A percentile compares a stretch with the other conserved stretches of the same genome.
These are phyloP conservation scores for Barnettozyma sp. DNA, from an alignment of 805 yeast species.

Conservation along the genomic window DNA sequence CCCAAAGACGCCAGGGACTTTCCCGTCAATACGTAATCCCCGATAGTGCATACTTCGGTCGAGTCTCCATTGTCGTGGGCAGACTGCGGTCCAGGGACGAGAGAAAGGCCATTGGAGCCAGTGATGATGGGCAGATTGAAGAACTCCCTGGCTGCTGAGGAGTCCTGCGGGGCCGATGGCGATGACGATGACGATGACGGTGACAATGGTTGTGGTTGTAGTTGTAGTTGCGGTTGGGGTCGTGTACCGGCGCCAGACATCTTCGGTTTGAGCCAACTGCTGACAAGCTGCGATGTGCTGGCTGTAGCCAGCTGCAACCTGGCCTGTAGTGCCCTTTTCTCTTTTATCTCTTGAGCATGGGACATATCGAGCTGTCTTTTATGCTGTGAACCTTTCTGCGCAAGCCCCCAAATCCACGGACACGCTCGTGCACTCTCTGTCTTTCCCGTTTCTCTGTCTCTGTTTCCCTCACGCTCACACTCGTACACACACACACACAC, in stretches of 20 bases:
- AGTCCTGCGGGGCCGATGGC: slow-evolving; percentile 7
- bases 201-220: background rate
- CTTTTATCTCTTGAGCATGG: slow-evolving; percentile 21
- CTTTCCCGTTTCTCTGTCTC: no score
- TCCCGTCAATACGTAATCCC: slow-evolving; percentile 23
- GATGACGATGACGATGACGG: no score
- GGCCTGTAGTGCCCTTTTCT: slow-evolving; percentile 22
- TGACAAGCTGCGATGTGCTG: slow-evolving; percentile 15
- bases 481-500: no score
- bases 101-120: slow-evolving; percentile 19
- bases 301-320: slow-evolving; percentile 19
- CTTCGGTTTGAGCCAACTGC: slow-evolving; percentile 22
- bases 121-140: slow-evolving; percentile 21
- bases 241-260: no score
- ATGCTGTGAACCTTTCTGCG: background rate
- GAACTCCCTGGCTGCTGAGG: slow-evolving; percentile 21
- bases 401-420: no score
- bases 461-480: no score
- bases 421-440: no score
- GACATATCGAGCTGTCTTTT: slow-evolving; percentile 15
- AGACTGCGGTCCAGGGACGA: no score
- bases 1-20: slow-evolving; percentile 16
- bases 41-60: slow-evolving; percentile 22
- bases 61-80: no score
- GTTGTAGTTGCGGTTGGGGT: no score